Evolutionary conservation across 202 grass and related monocot genomes (phyloP).

Genomic region (Setaria viridis): DNA sequence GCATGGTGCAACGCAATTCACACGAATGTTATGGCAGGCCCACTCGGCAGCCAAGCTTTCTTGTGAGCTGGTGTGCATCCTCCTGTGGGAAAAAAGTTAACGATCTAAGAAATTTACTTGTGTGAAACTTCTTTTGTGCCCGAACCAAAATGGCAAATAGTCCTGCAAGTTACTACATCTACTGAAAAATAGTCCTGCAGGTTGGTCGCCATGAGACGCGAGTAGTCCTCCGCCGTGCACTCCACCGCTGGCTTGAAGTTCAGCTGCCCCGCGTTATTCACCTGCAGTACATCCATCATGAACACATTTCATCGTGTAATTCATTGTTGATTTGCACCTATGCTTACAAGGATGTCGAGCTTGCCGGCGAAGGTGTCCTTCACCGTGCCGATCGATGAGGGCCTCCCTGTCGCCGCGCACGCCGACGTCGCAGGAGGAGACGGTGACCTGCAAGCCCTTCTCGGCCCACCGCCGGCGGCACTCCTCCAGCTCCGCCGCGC

Average conservation of each 20-base stretch:
- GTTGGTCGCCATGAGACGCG: conserved; percentile 56
- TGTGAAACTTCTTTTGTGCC: too few relatives aligned
- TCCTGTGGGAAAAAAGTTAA: too few relatives aligned
- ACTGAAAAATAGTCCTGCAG: not conserved
- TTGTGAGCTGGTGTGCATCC: conserved; percentile 34
- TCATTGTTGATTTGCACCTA: too few relatives aligned
- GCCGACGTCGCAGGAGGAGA: too few relatives aligned
- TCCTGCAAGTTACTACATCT: too few relatives aligned
- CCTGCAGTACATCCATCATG: not conserved
- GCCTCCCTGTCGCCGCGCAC: too few relatives aligned
- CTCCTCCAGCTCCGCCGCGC: not conserved
- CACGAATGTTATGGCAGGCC: conserved; percentile 44
- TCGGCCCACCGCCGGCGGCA: too few relatives aligned
- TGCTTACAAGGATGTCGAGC: conserved; percentile 59
- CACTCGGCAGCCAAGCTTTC: conserved; percentile 49
- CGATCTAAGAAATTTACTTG: too few relatives aligned
- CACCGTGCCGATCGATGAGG: too few relatives aligned
- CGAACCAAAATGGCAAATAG: too few relatives aligned
- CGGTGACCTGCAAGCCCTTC: too few relatives aligned
- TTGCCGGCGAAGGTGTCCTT: conserved; percentile 1
- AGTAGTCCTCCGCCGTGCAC: conserved; percentile 46
- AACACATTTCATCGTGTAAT: too few relatives aligned
- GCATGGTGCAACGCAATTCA: conserved; percentile 30
- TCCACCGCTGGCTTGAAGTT: conserved; percentile 9
- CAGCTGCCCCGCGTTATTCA: conserved; percentile 65